These are phyloP conservation scores for Phaeoacremonium minimum DNA, from an alignment of 2,329 filamentous ascomycete species.

Conservation along the genomic window DNA sequence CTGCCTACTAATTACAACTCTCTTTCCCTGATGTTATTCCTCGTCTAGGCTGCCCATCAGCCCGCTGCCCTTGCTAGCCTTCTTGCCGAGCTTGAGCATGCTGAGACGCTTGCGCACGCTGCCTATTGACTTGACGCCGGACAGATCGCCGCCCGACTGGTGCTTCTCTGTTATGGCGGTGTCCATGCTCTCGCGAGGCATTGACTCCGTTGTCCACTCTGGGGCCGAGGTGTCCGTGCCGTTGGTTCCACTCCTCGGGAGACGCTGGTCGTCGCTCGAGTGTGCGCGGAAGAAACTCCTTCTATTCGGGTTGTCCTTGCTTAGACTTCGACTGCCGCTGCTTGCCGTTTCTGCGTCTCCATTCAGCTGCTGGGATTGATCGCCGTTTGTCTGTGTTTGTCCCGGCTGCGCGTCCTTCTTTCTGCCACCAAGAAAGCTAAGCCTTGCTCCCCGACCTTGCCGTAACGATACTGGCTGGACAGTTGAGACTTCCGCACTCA, in stretches of 20 bases:
- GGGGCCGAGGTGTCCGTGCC: conserved; percentile 9
- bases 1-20: too few relatives aligned
- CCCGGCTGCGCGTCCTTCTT: conserved; percentile 35
- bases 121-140: conserved; percentile 45
- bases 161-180: conserved; percentile 12
- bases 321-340: conserved; percentile 15
- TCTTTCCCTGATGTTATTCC: conserved; percentile 33
- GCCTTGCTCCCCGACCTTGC: conserved; percentile 45
- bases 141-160: conserved; percentile 15
- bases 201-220: conserved; percentile 25
- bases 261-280: conserved; percentile 20
- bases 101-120: conserved; percentile 77
- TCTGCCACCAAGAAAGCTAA: conserved; percentile 54
- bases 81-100: conserved; percentile 70
- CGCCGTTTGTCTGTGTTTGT: conserved; percentile 11
- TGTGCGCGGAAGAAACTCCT: conserved; percentile 41
- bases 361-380: conserved; percentile 11
- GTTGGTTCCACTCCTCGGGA: conserved; percentile 2
- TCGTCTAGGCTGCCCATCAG: conserved; percentile 52
- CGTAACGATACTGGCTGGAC: conserved; percentile 46
- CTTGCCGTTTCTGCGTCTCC: conserved; percentile 22
- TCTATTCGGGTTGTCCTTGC: conserved; percentile 30
- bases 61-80: conserved; percentile 51
- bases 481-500: conserved; percentile 44
- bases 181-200: conserved; percentile 18